These are phyloP conservation scores for Fusarium piperis DNA, from an alignment of 2,329 filamentous ascomycete genomes.

Conservation along the genomic window DNA sequence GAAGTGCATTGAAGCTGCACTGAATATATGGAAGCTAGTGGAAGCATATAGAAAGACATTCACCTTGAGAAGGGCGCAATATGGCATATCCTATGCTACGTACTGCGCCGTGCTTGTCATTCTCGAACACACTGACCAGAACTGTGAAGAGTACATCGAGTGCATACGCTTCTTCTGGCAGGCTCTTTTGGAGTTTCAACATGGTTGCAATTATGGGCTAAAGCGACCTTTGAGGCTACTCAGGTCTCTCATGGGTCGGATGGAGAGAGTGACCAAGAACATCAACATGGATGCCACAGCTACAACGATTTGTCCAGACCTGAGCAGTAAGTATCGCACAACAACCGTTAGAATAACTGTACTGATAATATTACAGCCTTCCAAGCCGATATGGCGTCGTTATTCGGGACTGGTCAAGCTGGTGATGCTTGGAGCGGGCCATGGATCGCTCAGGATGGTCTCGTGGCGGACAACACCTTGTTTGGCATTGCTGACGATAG, in stretches of 20 bases:
- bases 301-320: background rate
- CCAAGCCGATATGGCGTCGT: background rate
- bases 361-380: background rate
- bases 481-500: background rate
- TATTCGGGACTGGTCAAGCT: background rate
- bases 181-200: background rate
- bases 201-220: background rate
- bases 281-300: background rate
- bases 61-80: slow-evolving; percentile 58
- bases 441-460: background rate
- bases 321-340: background rate
- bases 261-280: background rate
- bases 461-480: background rate
- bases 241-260: background rate
- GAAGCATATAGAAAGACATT: slow-evolving; percentile 57
- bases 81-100: slow-evolving; percentile 64
- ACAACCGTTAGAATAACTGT: too few relatives aligned
- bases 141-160: background rate
- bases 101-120: slow-evolving; percentile 45
- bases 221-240: background rate
- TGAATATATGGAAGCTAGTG: slow-evolving; percentile 55
- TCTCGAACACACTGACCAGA: background rate
- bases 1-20: slow-evolving; percentile 57
- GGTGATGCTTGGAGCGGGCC: background rate
- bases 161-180: slow-evolving; percentile 1